Evolutionary conservation across 441 rosid genomes (phyloP).

Genomic region (Croton setiger): DNA sequence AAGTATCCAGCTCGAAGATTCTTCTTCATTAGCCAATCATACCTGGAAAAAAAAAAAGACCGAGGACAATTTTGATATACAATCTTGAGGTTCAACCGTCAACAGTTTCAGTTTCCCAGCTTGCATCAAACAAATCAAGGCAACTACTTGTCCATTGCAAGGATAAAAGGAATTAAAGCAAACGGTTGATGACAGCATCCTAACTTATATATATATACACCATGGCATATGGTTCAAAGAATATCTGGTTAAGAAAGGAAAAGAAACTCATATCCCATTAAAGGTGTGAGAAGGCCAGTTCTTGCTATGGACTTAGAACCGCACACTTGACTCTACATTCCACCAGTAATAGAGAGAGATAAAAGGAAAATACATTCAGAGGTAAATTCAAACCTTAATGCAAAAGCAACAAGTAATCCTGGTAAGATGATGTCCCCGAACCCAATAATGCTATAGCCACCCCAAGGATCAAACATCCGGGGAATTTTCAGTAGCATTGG

Average conservation of each 20-base stretch:
- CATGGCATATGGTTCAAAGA: background rate
- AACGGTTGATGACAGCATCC: background rate
- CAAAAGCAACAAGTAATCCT: slow-evolving; percentile 67
- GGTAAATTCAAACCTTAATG: slow-evolving; percentile 43
- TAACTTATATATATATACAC: background rate
- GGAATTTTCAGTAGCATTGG: slow-evolving; percentile 82
- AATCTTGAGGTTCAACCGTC: background rate
- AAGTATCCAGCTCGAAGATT: slow-evolving; percentile 84
- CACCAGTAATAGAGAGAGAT: background rate
- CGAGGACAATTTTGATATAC: background rate
- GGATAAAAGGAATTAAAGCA: background rate
- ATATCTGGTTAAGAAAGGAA: background rate
- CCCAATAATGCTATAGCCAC: slow-evolving; percentile 84
- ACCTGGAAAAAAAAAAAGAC: slow-evolving; percentile 41
- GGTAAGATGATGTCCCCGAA: slow-evolving; percentile 85
- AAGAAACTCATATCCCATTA: background rate
- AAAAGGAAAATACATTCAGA: background rate
- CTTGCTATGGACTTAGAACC: background rate
- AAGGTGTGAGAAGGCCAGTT: background rate
- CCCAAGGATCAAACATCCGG: slow-evolving; percentile 87
- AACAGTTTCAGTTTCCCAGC: background rate
- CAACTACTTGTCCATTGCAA: background rate
- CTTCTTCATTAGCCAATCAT: slow-evolving; percentile 92
- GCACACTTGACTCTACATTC: background rate
- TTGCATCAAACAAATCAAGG: background rate